Conservation (phyloP, 75 land plant species). For the Pinus taeda region DNA sequence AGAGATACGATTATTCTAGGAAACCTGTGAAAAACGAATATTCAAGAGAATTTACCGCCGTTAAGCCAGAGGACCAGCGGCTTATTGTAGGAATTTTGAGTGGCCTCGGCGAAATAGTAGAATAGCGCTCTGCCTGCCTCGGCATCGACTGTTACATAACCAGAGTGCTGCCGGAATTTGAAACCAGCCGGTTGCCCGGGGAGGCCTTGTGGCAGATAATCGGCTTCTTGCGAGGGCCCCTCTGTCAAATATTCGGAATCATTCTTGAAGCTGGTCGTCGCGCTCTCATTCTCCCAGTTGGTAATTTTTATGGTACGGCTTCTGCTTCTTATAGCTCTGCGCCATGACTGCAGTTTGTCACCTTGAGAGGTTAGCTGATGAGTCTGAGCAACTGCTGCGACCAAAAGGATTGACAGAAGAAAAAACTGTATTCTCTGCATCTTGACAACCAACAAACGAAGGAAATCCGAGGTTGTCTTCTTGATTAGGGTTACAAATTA, state of each 20-base stretch:
- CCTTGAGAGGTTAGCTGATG: too few relatives aligned
- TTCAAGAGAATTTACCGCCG: conserved; percentile 35
- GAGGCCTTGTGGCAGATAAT: not conserved
- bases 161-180: conserved; percentile 28
- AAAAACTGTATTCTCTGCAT: too few relatives aligned
- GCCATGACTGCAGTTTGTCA: too few relatives aligned
- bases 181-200: conserved; percentile 32
- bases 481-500: too few relatives aligned
- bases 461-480: too few relatives aligned
- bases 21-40: not conserved
- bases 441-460: too few relatives aligned
- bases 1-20: not conserved
- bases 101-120: conserved; percentile 63
- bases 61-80: conserved; percentile 55
- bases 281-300: too few relatives aligned
- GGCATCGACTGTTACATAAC: conserved; percentile 34
- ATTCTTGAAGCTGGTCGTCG: too few relatives aligned
- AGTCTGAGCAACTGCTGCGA: too few relatives aligned
- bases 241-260: conserved; percentile 8
- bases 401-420: too few relatives aligned
- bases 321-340: too few relatives aligned
- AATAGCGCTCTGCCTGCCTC: conserved; percentile 19
- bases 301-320: too few relatives aligned
- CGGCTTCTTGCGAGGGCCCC: not conserved
- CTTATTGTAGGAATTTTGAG: conserved; percentile 23